A percentile compares a stretch with the other conserved stretches of the same genome.
These are phyloP conservation scores for Vicia villosa DNA, from an alignment of 306 rosid genomes.

Conservation along the genomic window DNA sequence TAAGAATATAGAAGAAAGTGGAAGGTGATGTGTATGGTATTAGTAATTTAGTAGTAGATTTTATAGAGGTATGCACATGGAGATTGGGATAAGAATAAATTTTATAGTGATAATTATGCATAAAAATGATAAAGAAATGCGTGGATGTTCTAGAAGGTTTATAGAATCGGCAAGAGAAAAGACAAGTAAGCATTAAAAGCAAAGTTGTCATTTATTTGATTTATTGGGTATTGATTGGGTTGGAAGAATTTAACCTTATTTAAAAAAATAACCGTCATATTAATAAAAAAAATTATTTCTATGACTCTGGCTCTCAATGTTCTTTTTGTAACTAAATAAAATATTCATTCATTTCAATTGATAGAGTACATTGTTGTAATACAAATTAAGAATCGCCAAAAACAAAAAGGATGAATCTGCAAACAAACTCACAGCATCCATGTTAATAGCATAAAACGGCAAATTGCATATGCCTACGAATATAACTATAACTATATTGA, in stretches of 20 bases:
- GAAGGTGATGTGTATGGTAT: background rate
- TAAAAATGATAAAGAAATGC: background rate
- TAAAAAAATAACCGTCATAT: too few relatives aligned
- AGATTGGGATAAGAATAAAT: slow-evolving; percentile 29
- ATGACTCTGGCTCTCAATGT: too few relatives aligned
- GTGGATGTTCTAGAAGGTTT: slow-evolving; percentile 44
- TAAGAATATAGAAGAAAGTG: background rate
- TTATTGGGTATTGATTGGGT: background rate
- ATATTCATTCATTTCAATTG: too few relatives aligned
- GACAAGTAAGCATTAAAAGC: background rate
- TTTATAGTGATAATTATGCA: background rate
- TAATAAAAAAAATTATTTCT: too few relatives aligned
- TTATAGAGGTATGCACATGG: slow-evolving; percentile 12
- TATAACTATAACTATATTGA: too few relatives aligned
- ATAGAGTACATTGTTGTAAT: too few relatives aligned
- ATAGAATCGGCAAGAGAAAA: slow-evolving; percentile 1
- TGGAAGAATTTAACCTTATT: background rate
- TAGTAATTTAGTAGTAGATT: background rate
- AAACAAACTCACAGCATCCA: too few relatives aligned
- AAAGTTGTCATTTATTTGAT: background rate
- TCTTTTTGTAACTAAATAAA: too few relatives aligned
- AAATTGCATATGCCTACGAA: too few relatives aligned
- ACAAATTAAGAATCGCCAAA: too few relatives aligned
- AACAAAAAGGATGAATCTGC: too few relatives aligned
- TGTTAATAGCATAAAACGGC: too few relatives aligned